A percentile compares a stretch with the other conserved stretches of the same genome.
Evolutionary conservation across 768 basidiomycete genomes (phyloP).

Genomic region (Peribolospora kevripleyi): DNA sequence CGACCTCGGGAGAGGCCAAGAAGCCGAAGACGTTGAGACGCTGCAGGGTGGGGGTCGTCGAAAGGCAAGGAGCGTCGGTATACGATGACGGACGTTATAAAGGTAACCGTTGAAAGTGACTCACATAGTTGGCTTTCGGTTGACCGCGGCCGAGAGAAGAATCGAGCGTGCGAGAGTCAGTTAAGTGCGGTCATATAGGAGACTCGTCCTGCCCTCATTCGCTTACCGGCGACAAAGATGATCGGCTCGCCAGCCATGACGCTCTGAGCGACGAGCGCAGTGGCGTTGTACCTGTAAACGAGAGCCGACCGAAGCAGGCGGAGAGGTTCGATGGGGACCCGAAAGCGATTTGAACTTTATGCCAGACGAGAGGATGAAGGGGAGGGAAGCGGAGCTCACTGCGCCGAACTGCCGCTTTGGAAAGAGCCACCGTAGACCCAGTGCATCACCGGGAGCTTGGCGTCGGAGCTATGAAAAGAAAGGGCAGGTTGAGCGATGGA

Average conservation of each 20-base stretch:
- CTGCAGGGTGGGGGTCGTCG: neutral
- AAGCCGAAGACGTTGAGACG: no score
- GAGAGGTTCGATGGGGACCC: neutral
- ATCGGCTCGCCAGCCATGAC: conserved; percentile 1
- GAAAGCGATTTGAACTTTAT: neutral
- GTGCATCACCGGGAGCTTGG: conserved; percentile 24
- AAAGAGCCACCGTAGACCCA: conserved; percentile 28
- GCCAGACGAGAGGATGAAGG: neutral
- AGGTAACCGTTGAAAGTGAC: neutral
- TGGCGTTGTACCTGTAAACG: conserved; percentile 8
- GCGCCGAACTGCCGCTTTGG: neutral
- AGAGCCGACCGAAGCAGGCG: neutral
- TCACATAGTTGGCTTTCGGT: neutral
- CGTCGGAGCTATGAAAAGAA: neutral
- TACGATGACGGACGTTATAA: neutral
- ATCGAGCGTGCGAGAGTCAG: neutral
- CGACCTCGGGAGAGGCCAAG: neutral
- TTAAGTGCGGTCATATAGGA: conserved; percentile 5
- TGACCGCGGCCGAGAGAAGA: neutral
- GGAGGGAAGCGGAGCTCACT: neutral
- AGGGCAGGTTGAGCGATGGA: no score
- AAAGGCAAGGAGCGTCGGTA: conserved; percentile 4
- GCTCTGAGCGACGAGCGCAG: neutral
- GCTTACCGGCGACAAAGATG: conserved; percentile 11
- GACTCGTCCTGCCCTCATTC: neutral